Conservation (phyloP, 306 rosid genomes). For the Cucumis hystrix region DNA sequence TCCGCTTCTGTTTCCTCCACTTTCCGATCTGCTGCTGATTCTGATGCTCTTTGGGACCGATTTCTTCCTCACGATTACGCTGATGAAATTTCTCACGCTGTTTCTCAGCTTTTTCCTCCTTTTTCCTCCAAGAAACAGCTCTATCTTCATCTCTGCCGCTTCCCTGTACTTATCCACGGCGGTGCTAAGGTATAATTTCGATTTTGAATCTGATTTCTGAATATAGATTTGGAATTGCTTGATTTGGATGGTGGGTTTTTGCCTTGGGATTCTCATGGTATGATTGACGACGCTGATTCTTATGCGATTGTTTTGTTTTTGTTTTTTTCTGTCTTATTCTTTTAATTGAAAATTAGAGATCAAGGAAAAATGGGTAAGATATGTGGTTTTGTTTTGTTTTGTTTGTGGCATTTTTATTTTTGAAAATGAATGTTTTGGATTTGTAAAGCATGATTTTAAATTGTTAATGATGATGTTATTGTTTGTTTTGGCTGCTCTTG, state of each 20-base stretch:
- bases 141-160: constrained; percentile 29
- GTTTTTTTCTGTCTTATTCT: neutral
- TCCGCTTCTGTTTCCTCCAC: constrained; percentile 32
- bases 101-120: neutral
- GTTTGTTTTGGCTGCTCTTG: neutral
- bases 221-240: neutral
- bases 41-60: constrained; percentile 64
- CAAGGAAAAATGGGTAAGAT: neutral
- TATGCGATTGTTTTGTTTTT: neutral
- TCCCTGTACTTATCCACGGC: constrained; percentile 40
- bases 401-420: too few species aligned
- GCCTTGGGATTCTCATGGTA: neutral
- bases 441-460: neutral
- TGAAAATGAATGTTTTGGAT: neutral
- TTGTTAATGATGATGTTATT: neutral
- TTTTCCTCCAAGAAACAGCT: constrained; percentile 41
- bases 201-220: too few species aligned
- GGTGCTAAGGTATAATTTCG: constrained; percentile 38
- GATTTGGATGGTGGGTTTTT: neutral
- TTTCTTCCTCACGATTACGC: constrained; percentile 40
- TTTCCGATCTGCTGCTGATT: constrained; percentile 62
- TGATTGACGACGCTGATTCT: neutral
- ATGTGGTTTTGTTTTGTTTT: neutral
- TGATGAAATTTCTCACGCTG: constrained; percentile 4
- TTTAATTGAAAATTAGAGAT: neutral